Percentiles rank a stretch among this genome's conserved stretches.
These are phyloP conservation scores for Salix purpurea DNA, from an alignment of 345 rosid species.

Conservation along the genomic window DNA sequence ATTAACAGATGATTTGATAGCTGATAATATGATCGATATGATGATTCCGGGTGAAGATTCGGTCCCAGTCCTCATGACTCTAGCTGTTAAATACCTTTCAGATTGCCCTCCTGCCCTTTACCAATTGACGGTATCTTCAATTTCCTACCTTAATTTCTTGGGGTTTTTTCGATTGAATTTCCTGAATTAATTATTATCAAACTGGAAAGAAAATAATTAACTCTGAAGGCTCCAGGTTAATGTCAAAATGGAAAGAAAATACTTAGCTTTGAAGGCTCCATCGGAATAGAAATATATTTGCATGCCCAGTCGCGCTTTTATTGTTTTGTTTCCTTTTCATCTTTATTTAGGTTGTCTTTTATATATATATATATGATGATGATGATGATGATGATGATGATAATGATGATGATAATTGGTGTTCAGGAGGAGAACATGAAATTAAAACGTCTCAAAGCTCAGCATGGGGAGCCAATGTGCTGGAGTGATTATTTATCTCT, in stretches of 20 bases:
- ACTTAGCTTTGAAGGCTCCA: too few species aligned
- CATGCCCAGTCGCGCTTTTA: too few species aligned
- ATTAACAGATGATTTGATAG: conserved; percentile 67
- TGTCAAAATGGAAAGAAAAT: too few species aligned
- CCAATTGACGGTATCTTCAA: conserved; percentile 52
- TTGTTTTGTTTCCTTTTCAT: not conserved
- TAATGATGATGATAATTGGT: too few species aligned
- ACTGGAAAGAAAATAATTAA: too few species aligned
- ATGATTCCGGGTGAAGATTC: conserved; percentile 99
- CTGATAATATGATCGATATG: conserved; percentile 90
- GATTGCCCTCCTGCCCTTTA: conserved; percentile 73
- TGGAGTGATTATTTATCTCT: conserved; percentile 84
- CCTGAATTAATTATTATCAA: too few species aligned
- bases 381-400: too few species aligned
- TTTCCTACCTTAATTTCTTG: not conserved
- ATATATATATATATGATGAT: not conserved
- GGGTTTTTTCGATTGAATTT: too few species aligned
- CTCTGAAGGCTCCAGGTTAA: too few species aligned
- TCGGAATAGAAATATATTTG: too few species aligned
- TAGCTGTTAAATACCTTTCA: conserved; percentile 79
- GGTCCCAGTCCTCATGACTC: conserved; percentile 89
- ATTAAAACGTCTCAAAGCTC: conserved; percentile 60
- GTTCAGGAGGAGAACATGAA: conserved; percentile 76
- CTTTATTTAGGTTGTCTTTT: not conserved
- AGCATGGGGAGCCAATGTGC: conserved; percentile 51